Evolutionary conservation across 805 yeast genomes (phyloP).

Genomic region (Scheffersomyces coipomensis): DNA sequence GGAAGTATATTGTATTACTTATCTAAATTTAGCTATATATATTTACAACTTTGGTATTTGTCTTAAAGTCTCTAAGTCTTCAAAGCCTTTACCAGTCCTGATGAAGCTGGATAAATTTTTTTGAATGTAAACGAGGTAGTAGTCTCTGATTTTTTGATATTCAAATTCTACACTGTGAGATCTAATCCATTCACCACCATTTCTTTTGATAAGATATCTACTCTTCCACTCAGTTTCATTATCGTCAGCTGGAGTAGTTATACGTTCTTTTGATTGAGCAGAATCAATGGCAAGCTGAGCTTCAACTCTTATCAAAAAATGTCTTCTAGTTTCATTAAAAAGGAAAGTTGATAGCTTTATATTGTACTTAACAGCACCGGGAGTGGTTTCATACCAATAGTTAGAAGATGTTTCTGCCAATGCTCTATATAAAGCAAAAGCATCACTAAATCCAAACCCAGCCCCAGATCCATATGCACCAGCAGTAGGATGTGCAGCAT

Average conservation of each 20-base stretch:
- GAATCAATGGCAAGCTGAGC: slow-evolving; percentile 1
- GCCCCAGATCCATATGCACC: slow-evolving; percentile 6
- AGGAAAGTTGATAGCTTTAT: slow-evolving; percentile 1
- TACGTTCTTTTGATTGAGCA: not conserved
- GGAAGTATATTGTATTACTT: too few species aligned
- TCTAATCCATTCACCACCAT: slow-evolving; percentile 6
- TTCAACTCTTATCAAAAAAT: slow-evolving; percentile 5
- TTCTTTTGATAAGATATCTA: not conserved
- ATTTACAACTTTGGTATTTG: not conserved
- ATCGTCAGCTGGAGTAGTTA: not conserved
- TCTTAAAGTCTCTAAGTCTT: not conserved
- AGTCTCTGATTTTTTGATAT: slow-evolving; percentile 3
- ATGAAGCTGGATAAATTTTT: slow-evolving; percentile 2
- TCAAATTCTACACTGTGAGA: slow-evolving; percentile 4
- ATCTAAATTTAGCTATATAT: too few species aligned
- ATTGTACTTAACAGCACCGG: not conserved
- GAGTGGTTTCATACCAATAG: slow-evolving; percentile 2
- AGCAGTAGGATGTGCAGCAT: slow-evolving; percentile 7
- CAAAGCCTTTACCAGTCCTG: not conserved
- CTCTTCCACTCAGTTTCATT: slow-evolving; percentile 2
- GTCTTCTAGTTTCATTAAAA: slow-evolving; percentile 4
- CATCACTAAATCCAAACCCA: slow-evolving; percentile 5
- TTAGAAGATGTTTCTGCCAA: slow-evolving; percentile 4
- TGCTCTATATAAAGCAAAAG: slow-evolving; percentile 4
- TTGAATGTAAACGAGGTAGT: not conserved